A percentile compares a stretch with the other conserved stretches of the same genome.
These are phyloP conservation scores for Dictyostelium purpureum DNA, from an alignment of 78 protist genomes.

Conservation along the genomic window DNA sequence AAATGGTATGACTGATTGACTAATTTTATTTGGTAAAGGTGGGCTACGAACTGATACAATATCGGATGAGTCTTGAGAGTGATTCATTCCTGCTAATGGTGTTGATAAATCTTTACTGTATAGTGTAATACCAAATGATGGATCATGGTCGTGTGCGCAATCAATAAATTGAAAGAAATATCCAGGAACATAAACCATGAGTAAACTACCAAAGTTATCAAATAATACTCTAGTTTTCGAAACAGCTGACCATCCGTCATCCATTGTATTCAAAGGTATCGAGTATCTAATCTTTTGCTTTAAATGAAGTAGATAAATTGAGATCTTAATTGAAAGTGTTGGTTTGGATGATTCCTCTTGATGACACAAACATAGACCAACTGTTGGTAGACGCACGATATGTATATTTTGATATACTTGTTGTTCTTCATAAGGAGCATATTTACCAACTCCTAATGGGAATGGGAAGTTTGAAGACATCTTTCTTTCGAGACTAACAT, in stretches of 20 bases:
- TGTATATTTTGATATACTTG: conserved; percentile 56
- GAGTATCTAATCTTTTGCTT: conserved; percentile 48
- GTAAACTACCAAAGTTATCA: conserved; percentile 30
- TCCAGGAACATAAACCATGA: conserved; percentile 54
- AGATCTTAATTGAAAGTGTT: conserved; percentile 24
- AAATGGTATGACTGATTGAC: conserved; percentile 35
- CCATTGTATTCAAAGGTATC: conserved; percentile 46
- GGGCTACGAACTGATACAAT: neutral
- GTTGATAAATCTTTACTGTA: conserved; percentile 16
- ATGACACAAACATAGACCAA: conserved; percentile 60
- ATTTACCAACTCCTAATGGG: neutral
- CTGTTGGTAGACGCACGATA: conserved; percentile 20
- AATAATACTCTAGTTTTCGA: conserved; percentile 35
- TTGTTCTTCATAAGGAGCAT: neutral
- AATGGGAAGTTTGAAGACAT: conserved; percentile 29
- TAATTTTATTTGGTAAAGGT: conserved; percentile 33
- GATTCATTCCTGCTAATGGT: neutral
- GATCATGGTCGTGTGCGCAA: conserved; percentile 66
- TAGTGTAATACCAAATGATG: conserved; percentile 49
- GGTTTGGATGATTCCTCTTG: conserved; percentile 36
- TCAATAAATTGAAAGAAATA: conserved; percentile 56
- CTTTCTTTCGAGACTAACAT: neutral
- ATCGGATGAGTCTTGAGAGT: conserved; percentile 45
- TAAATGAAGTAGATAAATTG: conserved; percentile 45
- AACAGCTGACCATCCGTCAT: conserved; percentile 2